These are phyloP conservation scores for Amanita pallidorosea DNA, from an alignment of 768 basidiomycete species.

Conservation along the genomic window DNA sequence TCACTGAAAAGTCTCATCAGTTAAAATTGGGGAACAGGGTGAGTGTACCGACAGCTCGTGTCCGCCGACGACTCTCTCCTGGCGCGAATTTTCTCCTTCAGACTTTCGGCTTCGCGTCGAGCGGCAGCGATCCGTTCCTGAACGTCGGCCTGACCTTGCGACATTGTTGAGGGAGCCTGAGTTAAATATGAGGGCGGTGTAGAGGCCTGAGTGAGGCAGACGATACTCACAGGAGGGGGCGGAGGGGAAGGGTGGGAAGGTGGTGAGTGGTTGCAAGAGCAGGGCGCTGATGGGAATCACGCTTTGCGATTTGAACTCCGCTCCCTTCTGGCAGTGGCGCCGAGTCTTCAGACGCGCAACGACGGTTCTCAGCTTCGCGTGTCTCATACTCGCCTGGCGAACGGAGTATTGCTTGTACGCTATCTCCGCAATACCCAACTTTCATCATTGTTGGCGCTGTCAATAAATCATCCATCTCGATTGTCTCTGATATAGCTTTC, in stretches of 20 bases:
- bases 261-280: slow-evolving; percentile 10
- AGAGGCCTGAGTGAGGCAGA: slow-evolving; percentile 4
- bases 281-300: slow-evolving; percentile 14
- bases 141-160: slow-evolving; percentile 74
- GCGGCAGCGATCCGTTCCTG: slow-evolving; percentile 94
- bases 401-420: not conserved
- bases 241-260: slow-evolving; percentile 15
- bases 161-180: slow-evolving; percentile 33
- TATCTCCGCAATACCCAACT: not conserved
- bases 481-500: not conserved
- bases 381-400: not conserved
- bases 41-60: slow-evolving; percentile 74
- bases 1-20: slow-evolving; percentile 43
- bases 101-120: slow-evolving; percentile 87
- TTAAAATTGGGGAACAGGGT: slow-evolving; percentile 10
- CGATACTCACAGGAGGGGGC: slow-evolving; percentile 6
- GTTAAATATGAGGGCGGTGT: not conserved
- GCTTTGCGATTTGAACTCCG: slow-evolving; percentile 11
- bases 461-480: not conserved
- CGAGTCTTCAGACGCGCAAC: not conserved
- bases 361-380: not conserved
- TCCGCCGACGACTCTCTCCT: slow-evolving; percentile 97
- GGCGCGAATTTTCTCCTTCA: slow-evolving; percentile 98
- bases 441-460: not conserved
- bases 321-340: not conserved